Percentiles rank a stretch among this genome's conserved stretches.
These are phyloP conservation scores for Talaromyces marneffei DNA, from an alignment of 2,329 filamentous ascomycete species.

Conservation along the genomic window DNA sequence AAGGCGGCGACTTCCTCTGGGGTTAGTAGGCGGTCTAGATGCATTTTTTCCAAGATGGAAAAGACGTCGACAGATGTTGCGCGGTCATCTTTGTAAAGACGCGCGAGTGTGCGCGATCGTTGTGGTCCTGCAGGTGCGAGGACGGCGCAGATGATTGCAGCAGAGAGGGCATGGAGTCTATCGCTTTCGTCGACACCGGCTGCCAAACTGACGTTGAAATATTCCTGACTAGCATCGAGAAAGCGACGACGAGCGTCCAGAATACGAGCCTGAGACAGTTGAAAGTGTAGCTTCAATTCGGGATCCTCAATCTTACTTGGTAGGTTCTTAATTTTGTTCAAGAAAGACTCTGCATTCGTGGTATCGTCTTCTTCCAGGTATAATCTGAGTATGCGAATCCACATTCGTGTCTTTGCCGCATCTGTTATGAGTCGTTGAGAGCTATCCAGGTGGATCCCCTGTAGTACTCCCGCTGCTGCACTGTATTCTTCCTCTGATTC, in stretches of 20 bases:
- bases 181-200: constrained; percentile 78
- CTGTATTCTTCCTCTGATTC: constrained; percentile 76
- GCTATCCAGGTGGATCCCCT: constrained; percentile 80
- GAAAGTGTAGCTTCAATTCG: constrained; percentile 74
- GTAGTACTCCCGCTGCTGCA: constrained; percentile 69
- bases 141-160: constrained; percentile 86
- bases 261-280: constrained; percentile 87
- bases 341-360: constrained; percentile 72
- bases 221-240: constrained; percentile 77
- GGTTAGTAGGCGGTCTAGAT: constrained; percentile 76
- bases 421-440: constrained; percentile 79
- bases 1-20: constrained; percentile 82
- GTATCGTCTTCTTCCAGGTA: constrained; percentile 93
- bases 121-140: constrained; percentile 84
- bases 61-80: constrained; percentile 70
- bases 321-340: constrained; percentile 93
- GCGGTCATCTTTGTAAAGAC: constrained; percentile 90
- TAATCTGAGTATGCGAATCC: constrained; percentile 90
- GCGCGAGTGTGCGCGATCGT: constrained; percentile 70
- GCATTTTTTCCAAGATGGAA: constrained; percentile 94
- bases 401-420: constrained; percentile 74
- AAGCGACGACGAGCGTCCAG: constrained; percentile 86
- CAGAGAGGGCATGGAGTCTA: constrained; percentile 73
- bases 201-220: constrained; percentile 79
- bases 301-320: constrained; percentile 70